These are phyloP conservation scores for Atkinsonella texensis DNA, from an alignment of 2,329 filamentous ascomycete species.

Conservation along the genomic window DNA sequence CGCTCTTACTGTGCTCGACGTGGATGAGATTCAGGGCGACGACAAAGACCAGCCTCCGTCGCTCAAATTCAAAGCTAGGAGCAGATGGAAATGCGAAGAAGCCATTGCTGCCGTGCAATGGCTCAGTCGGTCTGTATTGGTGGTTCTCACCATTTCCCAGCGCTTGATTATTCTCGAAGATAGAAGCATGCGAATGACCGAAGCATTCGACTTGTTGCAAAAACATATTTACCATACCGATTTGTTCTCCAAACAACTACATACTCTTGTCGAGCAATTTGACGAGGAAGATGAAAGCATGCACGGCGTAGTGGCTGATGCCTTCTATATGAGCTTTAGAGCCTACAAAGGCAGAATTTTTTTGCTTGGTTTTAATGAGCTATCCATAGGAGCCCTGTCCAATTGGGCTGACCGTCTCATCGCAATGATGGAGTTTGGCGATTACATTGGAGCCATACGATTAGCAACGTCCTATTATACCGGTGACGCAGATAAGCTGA, in stretches of 20 bases:
- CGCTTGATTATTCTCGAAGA: slow-evolving; percentile 88
- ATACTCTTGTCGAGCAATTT: slow-evolving; percentile 72
- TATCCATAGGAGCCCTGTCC: slow-evolving; percentile 81
- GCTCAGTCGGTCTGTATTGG: slow-evolving; percentile 86
- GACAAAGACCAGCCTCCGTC: slow-evolving; percentile 67
- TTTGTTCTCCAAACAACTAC: slow-evolving; percentile 78
- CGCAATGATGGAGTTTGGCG: slow-evolving; percentile 91
- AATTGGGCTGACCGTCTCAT: slow-evolving; percentile 95
- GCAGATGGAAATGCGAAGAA: slow-evolving; percentile 86
- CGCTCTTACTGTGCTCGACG: slow-evolving; percentile 83
- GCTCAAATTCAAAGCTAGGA: slow-evolving; percentile 70
- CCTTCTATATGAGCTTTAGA: slow-evolving; percentile 95
- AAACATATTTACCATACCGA: slow-evolving; percentile 89
- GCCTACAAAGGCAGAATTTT: slow-evolving; percentile 92
- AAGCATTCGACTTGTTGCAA: slow-evolving; percentile 83
- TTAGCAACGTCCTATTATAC: slow-evolving; percentile 87
- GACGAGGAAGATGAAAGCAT: slow-evolving; percentile 80
- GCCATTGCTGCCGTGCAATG: slow-evolving; percentile 94
- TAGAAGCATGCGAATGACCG: slow-evolving; percentile 75
- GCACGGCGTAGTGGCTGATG: slow-evolving; percentile 93
- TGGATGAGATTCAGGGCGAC: slow-evolving; percentile 57
- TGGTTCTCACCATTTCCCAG: slow-evolving; percentile 87
- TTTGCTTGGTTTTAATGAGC: slow-evolving; percentile 82
- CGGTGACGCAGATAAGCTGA: slow-evolving; percentile 85
- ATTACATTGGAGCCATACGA: slow-evolving; percentile 83